Percentiles rank a stretch among this genome's conserved stretches.
Conservation (phyloP, 2,329 filamentous ascomycete genomes). For the Onygena corvina region DNA sequence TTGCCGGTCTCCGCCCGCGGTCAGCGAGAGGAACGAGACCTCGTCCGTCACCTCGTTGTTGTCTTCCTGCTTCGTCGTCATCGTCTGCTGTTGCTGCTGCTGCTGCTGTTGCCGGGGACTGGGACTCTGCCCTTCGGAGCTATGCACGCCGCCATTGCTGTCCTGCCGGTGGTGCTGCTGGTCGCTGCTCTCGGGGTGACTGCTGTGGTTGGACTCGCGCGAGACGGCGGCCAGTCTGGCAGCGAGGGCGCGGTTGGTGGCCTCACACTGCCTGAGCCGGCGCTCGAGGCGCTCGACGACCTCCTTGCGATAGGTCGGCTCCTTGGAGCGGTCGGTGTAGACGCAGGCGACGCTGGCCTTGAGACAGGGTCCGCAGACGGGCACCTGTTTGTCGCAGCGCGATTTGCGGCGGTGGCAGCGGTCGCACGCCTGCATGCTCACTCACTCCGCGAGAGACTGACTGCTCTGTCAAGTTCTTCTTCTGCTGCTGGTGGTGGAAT, state of each 20-base stretch:
- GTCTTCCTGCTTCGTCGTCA: conserved; percentile 8
- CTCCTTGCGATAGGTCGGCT: conserved; percentile 25
- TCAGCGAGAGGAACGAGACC: conserved; percentile 35
- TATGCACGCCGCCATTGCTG: neutral
- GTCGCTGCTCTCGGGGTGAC: neutral
- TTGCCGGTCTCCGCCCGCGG: conserved; percentile 33
- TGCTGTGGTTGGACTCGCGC: conserved; percentile 6
- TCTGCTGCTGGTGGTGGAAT: too few relatives aligned
- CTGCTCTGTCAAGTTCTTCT: too few relatives aligned
- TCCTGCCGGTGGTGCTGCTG: neutral
- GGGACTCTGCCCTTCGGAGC: conserved; percentile 5
- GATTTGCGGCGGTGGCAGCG: conserved; percentile 34
- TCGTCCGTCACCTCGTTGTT: conserved; percentile 30
- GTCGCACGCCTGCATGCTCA: conserved; percentile 27
- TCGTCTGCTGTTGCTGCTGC: conserved; percentile 6
- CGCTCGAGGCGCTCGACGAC: conserved; percentile 29
- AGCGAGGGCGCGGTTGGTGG: conserved; percentile 14
- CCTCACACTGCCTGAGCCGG: conserved; percentile 18
- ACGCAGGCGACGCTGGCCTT: conserved; percentile 26
- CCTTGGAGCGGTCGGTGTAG: conserved; percentile 14
- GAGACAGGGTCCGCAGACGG: conserved; percentile 28
- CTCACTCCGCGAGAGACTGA: too few relatives aligned
- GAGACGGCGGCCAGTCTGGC: conserved; percentile 11
- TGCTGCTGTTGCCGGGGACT: neutral
- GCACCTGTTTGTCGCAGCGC: conserved; percentile 31